Base-by-base conservation (phyloP, 495 filamentous ascomycete genomes). In the Evansstolkia leycettana region DNA sequence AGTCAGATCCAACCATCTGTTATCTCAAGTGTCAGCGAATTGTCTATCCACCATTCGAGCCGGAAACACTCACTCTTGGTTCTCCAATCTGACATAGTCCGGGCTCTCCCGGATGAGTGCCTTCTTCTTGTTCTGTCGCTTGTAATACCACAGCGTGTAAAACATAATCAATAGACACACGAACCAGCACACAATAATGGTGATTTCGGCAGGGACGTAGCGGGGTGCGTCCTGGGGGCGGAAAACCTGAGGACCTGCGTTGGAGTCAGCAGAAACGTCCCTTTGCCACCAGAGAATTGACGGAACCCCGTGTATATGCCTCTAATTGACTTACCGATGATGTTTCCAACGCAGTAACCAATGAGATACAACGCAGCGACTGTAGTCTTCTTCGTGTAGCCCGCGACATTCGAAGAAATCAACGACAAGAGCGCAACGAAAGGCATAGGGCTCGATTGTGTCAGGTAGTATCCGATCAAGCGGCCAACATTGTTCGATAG, bases 341-440 rank as follows among this genome's bases (percentile, higher is more conserved):
- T 73, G 33, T 76, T 77, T 2, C 74, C 73, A 0, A 62, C 65
- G 41, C 75, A 80, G 39, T 80, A 82, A 1, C 63, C 68, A 28
- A 82, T 75, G n/a, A 85, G 52, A 39, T 79, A 82, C 34, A 85
- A 50, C 0, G 76, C 78, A 0, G 77, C 77, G 1, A 81, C 72
- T 0, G 78, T 83, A 0, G 78, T 83, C 54, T 82, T 83, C 59
- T 83, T 82, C 7, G 80, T 83, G 50, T 80, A 83, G 12, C 79
- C 78, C 0, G 78, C 75, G 5, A 82, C 70, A 41, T 84, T 83
- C 14, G 68, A 73, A 0, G 67, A 68, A 29, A 80, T 73, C 35
- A 81, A 60, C 1, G 73, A 69, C 17, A 64, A 31, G 9, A 66
- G 41, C 1, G 60, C 58, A 1, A 64, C 55, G 18, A 64, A 62